Evolutionary conservation across 495 filamentous ascomycete genomes (phyloP).

Genomic region (Neurospora africana): DNA sequence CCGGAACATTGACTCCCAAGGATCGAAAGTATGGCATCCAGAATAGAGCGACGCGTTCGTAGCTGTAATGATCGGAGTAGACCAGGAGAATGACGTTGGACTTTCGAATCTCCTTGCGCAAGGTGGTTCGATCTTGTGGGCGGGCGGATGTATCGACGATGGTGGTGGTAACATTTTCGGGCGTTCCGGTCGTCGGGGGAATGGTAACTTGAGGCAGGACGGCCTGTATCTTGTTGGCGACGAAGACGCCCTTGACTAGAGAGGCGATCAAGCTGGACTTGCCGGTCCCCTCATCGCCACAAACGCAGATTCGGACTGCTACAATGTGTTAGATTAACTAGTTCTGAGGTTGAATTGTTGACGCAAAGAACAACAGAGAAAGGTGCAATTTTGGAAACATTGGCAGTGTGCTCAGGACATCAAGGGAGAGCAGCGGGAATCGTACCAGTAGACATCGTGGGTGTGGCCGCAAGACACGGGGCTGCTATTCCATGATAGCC

Average conservation of each 20-base stretch:
- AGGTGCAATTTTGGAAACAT: accelerated
- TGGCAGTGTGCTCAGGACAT: not conserved
- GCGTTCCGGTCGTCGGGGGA: slow-evolving; percentile 75
- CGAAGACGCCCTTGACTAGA: slow-evolving; percentile 89
- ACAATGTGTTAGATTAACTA: slow-evolving; percentile 3
- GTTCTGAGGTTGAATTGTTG: not conserved
- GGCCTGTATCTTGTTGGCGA: slow-evolving; percentile 85
- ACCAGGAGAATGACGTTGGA: slow-evolving; percentile 96
- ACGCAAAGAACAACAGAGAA: not conserved
- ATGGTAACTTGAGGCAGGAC: slow-evolving; percentile 91
- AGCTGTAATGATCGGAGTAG: slow-evolving; percentile 97
- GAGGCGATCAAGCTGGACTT: slow-evolving; percentile 65
- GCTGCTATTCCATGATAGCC: not conserved
- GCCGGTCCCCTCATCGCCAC: slow-evolving; percentile 78
- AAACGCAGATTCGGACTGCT: slow-evolving; percentile 85
- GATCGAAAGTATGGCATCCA: slow-evolving; percentile 97
- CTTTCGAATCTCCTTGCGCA: slow-evolving; percentile 90
- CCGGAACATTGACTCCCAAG: slow-evolving; percentile 94
- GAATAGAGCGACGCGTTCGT: slow-evolving; percentile 92
- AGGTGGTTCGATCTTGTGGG: slow-evolving; percentile 77
- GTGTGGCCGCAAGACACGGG: not conserved
- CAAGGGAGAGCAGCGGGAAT: not conserved
- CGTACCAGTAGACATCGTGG: not conserved
- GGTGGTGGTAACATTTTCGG: slow-evolving; percentile 89
- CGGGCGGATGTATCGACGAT: slow-evolving; percentile 95